Percentiles rank a stretch among this genome's conserved stretches.
Conservation (phyloP, 352 stramenopile genomes). For the Globisporangium heterothallicum region DNA sequence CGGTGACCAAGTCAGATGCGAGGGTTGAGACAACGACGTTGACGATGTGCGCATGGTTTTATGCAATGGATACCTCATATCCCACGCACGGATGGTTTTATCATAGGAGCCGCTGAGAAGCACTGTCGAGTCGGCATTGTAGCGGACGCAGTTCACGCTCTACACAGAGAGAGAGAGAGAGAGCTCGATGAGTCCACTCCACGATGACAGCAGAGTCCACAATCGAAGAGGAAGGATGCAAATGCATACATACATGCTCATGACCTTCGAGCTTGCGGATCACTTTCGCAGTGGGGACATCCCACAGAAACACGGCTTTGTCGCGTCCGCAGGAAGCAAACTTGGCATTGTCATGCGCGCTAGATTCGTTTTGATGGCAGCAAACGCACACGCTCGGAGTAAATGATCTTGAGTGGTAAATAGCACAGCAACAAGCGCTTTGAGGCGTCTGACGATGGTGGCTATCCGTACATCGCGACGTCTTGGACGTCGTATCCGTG, state of each 20-base stretch:
- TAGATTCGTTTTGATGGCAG: slow-evolving; percentile 13
- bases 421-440: background rate
- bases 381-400: background rate
- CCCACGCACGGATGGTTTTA: slow-evolving; percentile 79
- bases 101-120: slow-evolving; percentile 86
- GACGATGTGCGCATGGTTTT: too few species aligned
- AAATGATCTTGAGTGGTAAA: too few species aligned
- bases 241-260: slow-evolving; percentile 38
- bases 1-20: too few species aligned
- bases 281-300: slow-evolving; percentile 78
- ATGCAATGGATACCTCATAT: slow-evolving; percentile 39
- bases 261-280: slow-evolving; percentile 89
- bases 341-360: slow-evolving; percentile 76
- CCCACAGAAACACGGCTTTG: slow-evolving; percentile 85
- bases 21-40: too few species aligned
- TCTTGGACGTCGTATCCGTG: slow-evolving; percentile 89
- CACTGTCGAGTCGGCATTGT: slow-evolving; percentile 76
- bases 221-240: background rate
- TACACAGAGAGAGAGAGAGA: too few species aligned
- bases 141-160: slow-evolving; percentile 83
- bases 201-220: background rate
- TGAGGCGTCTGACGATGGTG: too few species aligned
- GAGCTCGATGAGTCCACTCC: too few species aligned
- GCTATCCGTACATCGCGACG: slow-evolving; percentile 67
- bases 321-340: slow-evolving; percentile 86